phyloP scores from a whole-genome alignment of 352 stramenopile genomes.

The Phytopythium cucurbitacearum region DNA sequence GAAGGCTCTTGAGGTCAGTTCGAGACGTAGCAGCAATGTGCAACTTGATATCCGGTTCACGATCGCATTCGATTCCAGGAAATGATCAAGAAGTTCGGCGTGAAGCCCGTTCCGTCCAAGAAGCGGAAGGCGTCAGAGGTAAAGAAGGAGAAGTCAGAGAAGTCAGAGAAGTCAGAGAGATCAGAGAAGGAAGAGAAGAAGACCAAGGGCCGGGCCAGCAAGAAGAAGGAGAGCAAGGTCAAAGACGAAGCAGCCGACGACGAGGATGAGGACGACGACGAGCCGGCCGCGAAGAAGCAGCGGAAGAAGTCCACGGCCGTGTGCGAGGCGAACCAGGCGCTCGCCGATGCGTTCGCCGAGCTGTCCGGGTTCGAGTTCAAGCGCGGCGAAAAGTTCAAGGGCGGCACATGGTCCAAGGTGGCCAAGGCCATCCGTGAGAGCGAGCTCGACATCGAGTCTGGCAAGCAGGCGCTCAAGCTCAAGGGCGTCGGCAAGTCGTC shows the following conservation, averaged over 20 bases:
- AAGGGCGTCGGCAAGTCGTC: conserved; percentile 84
- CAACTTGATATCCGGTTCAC: not conserved
- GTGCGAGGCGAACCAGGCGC: conserved; percentile 60
- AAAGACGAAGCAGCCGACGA: conserved; percentile 32
- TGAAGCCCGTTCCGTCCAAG: conserved; percentile 38
- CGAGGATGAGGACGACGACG: conserved; percentile 40
- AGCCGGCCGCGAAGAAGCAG: conserved; percentile 51
- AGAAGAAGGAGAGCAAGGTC: conserved; percentile 13
- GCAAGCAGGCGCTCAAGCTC: conserved; percentile 80
- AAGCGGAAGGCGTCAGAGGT: conserved; percentile 39
- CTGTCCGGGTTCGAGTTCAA: conserved; percentile 88
- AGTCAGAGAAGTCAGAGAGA: conserved; percentile 11
- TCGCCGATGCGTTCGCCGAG: conserved; percentile 75
- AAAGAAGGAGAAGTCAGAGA: conserved; percentile 36
- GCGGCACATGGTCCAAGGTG: conserved; percentile 85
- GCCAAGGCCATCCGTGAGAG: conserved; percentile 77
- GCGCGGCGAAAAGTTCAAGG: conserved; percentile 83
- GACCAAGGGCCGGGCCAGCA: conserved; percentile 19
- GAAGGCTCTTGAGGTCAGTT: conserved; percentile 55
- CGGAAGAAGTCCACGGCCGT: conserved; percentile 35
- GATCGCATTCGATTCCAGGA: conserved; percentile 24
- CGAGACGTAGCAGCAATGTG: not conserved
- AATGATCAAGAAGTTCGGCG: conserved; percentile 78
- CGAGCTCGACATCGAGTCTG: conserved; percentile 53
- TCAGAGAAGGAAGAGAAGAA: conserved; percentile 20